Evolutionary conservation across 164 flowering plant genomes (phyloP).

Genomic region (Saururus chinensis): DNA sequence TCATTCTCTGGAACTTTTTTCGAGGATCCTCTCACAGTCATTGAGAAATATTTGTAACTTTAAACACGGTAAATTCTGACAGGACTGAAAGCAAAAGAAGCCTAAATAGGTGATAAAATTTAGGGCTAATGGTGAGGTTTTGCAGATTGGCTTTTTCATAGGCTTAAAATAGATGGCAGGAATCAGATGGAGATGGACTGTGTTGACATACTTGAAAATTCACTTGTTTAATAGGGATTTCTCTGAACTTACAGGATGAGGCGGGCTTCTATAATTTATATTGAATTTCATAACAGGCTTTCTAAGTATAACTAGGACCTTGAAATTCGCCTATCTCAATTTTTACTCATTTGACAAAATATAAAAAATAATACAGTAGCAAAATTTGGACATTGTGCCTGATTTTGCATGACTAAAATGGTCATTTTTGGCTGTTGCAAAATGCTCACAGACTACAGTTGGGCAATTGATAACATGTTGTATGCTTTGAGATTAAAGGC

Average conservation of each 20-base stretch:
- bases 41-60: too few species aligned
- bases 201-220: too few species aligned
- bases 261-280: not conserved
- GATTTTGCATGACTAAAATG: not conserved
- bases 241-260: not conserved
- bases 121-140: not conserved
- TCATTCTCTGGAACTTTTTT: too few species aligned
- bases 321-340: too few species aligned
- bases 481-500: not conserved
- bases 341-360: too few species aligned
- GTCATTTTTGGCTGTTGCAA: not conserved
- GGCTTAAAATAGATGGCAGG: not conserved
- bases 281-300: not conserved
- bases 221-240: not conserved
- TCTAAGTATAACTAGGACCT: too few species aligned
- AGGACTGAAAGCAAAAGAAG: not conserved
- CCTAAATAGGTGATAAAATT: not conserved
- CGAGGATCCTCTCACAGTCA: too few species aligned
- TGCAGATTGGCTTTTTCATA: not conserved
- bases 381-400: too few species aligned
- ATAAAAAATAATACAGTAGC: too few species aligned
- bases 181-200: too few species aligned
- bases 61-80: not conserved
- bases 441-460: too few species aligned
- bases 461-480: not conserved